These are phyloP conservation scores for Apiospora koreana DNA, from an alignment of 2,329 filamentous ascomycete species.

Conservation along the genomic window DNA sequence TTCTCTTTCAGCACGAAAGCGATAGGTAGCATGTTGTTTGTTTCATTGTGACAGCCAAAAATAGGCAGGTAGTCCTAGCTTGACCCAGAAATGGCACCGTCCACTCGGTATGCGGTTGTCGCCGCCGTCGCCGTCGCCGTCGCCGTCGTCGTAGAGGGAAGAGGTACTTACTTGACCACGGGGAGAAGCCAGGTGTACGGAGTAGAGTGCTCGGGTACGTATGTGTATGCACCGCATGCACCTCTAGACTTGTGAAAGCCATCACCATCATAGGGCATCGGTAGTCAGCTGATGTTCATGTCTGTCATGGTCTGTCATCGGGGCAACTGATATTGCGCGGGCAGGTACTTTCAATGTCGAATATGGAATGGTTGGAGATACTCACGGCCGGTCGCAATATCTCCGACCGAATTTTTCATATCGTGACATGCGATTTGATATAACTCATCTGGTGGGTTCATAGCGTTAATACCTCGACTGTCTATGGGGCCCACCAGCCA, in stretches of 20 bases:
- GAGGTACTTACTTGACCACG: not conserved
- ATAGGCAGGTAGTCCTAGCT: not conserved
- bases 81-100: not conserved
- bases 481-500: not conserved
- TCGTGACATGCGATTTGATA: slow-evolving; percentile 4
- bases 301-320: not conserved
- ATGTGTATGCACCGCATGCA: not conserved
- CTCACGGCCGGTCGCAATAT: not conserved
- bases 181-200: not conserved
- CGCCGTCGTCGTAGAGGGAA: not conserved
- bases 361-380: not conserved
- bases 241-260: not conserved
- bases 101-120: not conserved
- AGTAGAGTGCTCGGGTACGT: not conserved
- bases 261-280: not conserved
- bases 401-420: not conserved
- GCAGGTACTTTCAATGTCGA: not conserved
- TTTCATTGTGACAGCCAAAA: not conserved
- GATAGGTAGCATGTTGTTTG: not conserved
- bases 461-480: not conserved
- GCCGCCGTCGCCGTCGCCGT: no score
- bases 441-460: not conserved
- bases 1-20: not conserved
- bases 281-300: not conserved
- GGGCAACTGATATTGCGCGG: not conserved